Base-by-base conservation (phyloP, 2,329 filamentous ascomycete genomes). In the Ophiocordyceps camponoti-rufipedis region DNA sequence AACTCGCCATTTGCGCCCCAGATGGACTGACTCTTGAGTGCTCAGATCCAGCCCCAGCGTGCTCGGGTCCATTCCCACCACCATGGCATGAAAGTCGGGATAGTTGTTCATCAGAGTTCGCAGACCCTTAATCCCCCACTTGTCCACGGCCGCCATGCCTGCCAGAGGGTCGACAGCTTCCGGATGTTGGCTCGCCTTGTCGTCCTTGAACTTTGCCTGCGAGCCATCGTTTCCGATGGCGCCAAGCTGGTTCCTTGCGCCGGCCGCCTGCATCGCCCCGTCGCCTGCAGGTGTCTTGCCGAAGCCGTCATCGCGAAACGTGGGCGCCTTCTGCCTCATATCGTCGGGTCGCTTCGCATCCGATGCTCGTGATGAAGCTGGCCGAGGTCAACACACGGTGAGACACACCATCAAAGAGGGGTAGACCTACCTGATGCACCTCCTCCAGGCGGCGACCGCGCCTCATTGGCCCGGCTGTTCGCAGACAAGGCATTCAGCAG, bases 91-190 rank as follows among this genome's bases (percentile, higher is more conserved):
- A 56, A 78, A 80, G 51, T 79, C 74, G 13, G 74, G 71, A 50
- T 72, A 77, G 55, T 72, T 77, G 59, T 74, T 75, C 68, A 80
- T 79, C 58, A 81, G 61, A 31, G 74, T 72, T 47, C 71, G 68
- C 48, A 80, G 63, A 10, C 78, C 78, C 56, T 80, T 80, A 43
- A 81, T 65, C 5, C 78, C 78, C 68, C 70, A 82, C 55, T 72
- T 78, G 53, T 82, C 77, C 38, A 68, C 69, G 4, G 72, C 68
- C n/a, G 71, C 60, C 75, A 80, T 77, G 42, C 74, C 72, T 43
- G 67, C 65, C 28, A 81, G 62, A 42, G 75, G 75, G 55, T 82
- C 76, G 50, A 74, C 66, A 11, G 66, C 60, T 35, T 70, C 66
- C 5, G 62, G 58, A 7, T 54, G 50, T 31, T 62, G 56, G 16